These are phyloP conservation scores for Mortierella polycephala DNA, from an alignment of 371 early-diverging fungal species.

Conservation along the genomic window DNA sequence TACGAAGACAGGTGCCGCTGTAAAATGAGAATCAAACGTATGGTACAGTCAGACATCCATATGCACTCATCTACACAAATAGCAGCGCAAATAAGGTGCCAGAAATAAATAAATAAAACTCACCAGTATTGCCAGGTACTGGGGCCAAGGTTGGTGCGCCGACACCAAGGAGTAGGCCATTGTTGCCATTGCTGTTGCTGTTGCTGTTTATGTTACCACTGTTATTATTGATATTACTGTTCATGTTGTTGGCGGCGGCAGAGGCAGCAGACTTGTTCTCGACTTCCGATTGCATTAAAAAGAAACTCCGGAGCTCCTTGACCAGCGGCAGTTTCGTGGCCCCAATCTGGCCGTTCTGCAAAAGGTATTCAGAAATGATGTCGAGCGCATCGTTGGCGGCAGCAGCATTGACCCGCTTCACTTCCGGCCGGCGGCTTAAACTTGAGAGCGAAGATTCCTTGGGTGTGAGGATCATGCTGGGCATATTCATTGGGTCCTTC, in stretches of 20 bases:
- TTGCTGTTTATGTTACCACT: too few relatives aligned
- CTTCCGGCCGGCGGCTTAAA: conserved; percentile 34
- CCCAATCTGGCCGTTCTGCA: conserved; percentile 49
- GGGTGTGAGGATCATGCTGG: conserved; percentile 20
- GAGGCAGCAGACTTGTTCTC: conserved; percentile 26
- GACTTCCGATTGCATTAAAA: conserved; percentile 36
- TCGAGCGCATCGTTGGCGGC: conserved; percentile 47
- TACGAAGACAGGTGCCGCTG: conserved; percentile 20
- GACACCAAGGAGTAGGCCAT: conserved; percentile 12
- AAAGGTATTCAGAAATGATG: conserved; percentile 49
- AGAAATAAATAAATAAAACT: conserved; percentile 1
- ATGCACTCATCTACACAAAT: background rate
- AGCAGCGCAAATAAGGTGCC: background rate
- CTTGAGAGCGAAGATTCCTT: conserved; percentile 21
- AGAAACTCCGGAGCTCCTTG: conserved; percentile 47
- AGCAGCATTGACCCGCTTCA: conserved; percentile 41
- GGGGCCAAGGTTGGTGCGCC: conserved; percentile 14
- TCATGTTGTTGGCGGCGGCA: too few relatives aligned
- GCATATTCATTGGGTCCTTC: conserved; percentile 19
- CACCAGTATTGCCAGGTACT: conserved; percentile 19
- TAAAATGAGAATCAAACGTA: background rate
- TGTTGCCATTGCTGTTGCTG: background rate
- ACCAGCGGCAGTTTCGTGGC: conserved; percentile 48
- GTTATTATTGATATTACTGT: too few relatives aligned
- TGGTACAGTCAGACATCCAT: background rate